Evolutionary conservation across 225 moss, liverwort and hornwort genomes (phyloP), one percentile per base, ranked within the genome.

Genomic region (Rhytidiadelphus loreus): DNA sequence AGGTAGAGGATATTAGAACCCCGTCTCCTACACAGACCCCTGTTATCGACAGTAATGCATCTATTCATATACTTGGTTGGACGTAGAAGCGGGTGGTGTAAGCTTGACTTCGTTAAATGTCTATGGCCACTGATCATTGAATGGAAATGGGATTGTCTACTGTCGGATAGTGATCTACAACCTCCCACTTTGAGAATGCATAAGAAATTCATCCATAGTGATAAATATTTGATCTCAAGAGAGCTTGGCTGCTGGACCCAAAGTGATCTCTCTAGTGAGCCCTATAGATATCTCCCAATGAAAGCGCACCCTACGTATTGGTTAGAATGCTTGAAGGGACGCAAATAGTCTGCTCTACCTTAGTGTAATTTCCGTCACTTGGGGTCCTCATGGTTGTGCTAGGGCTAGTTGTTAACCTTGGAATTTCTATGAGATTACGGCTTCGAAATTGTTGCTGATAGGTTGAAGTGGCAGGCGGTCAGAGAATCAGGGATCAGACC

Each of bases 401-500:
- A 44, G 68, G 43, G 70, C 78, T 87, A 35, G 83, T 28, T 83
- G 60, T 88, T 53, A 9, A 41, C 18, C 76, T 44, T 35, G 53
- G 26, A 76, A 50, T 82, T 52, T 86, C 61, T 50, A 50, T 25
- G 55, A 71, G 85, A 56, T 56, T n/a, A 37, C 62, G 57, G 61
- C 63, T 56, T 88, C 11, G 16, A 66, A 83, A 16, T 32, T 44
- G 35, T 80, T 88, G 46, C 61, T 90, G 84, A 90, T 80, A 80
- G 50, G 25, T 76, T 80, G 81, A 66, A 75, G 17, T 85, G 66
- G 84, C 86, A 93, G 95, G 94, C 37, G 89, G 60, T 83, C 86
- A 79, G 80, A 86, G 66, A 73, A 43, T 84, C 65, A 81, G 32
- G 87, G 84, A 86, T 90, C 87, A 81, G 75, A 86, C 28, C 77